These are phyloP conservation scores for Aristolochia californica DNA, from an alignment of 164 flowering plant species.

Conservation along the genomic window DNA sequence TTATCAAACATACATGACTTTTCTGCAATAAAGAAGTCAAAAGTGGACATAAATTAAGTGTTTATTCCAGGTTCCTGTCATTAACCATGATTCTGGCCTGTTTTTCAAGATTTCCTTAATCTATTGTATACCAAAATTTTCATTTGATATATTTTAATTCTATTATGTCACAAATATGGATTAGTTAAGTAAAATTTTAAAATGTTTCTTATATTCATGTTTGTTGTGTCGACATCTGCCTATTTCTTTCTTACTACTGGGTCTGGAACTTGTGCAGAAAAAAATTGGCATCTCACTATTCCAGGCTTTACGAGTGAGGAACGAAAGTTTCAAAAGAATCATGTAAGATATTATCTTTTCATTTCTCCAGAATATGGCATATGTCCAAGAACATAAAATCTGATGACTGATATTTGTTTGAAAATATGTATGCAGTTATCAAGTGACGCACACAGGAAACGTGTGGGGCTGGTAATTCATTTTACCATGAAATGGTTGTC, in stretches of 20 bases:
- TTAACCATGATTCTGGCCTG: no score
- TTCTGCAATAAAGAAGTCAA: no score
- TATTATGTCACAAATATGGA: no score
- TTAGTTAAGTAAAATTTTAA: no score
- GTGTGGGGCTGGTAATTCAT: conserved; percentile 54
- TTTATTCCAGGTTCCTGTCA: no score
- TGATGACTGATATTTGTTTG: no score
- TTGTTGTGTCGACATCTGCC: no score
- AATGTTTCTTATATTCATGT: no score
- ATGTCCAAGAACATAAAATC: background rate
- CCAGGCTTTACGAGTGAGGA: conserved; percentile 89
- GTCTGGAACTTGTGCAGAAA: conserved; percentile 44
- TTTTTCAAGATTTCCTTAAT: background rate
- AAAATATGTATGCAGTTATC: conserved; percentile 35
- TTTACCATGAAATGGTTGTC: background rate
- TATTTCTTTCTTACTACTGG: no score
- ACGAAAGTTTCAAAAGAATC: conserved; percentile 29
- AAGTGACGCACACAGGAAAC: conserved; percentile 57
- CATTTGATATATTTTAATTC: background rate
- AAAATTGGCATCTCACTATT: conserved; percentile 63
- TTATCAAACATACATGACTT: background rate
- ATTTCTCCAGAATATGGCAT: background rate
- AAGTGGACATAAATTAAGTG: no score
- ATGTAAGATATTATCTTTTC: conserved; percentile 5
- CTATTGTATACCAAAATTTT: background rate